Evolutionary conservation across 2,329 filamentous ascomycete species (phyloP).

Genomic region (Phaeoacremonium minimum): DNA sequence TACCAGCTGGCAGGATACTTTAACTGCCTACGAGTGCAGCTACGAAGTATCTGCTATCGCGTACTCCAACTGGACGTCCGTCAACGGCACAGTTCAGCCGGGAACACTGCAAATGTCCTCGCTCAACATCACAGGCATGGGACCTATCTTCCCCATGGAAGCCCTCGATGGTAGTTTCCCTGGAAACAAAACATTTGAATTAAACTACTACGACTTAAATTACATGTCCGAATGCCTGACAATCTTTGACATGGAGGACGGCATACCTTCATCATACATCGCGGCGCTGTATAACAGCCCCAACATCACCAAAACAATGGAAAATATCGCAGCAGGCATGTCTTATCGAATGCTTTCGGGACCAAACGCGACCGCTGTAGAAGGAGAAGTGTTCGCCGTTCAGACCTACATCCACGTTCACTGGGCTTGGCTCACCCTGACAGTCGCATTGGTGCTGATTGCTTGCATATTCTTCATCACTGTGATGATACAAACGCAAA

Average conservation of each 20-base stretch:
- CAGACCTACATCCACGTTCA: conserved; percentile 1
- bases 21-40: background rate
- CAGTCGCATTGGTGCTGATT: background rate
- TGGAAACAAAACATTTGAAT: background rate
- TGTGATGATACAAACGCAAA: background rate
- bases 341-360: background rate
- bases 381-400: background rate
- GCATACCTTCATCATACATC: background rate
- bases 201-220: background rate
- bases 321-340: conserved; percentile 1
- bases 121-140: background rate
- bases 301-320: background rate
- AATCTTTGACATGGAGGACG: background rate
- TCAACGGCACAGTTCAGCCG: background rate
- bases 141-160: background rate
- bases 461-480: background rate
- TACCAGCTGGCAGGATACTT: background rate
- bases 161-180: background rate
- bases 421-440: background rate
- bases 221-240: background rate
- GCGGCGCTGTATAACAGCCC: background rate
- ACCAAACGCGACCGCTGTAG: background rate
- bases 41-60: background rate
- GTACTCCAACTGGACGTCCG: background rate
- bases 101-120: background rate